A percentile compares a stretch with the other conserved stretches of the same genome.
These are phyloP conservation scores for Boeremia exigua DNA, from an alignment of 2,329 filamentous ascomycete species.

Conservation along the genomic window DNA sequence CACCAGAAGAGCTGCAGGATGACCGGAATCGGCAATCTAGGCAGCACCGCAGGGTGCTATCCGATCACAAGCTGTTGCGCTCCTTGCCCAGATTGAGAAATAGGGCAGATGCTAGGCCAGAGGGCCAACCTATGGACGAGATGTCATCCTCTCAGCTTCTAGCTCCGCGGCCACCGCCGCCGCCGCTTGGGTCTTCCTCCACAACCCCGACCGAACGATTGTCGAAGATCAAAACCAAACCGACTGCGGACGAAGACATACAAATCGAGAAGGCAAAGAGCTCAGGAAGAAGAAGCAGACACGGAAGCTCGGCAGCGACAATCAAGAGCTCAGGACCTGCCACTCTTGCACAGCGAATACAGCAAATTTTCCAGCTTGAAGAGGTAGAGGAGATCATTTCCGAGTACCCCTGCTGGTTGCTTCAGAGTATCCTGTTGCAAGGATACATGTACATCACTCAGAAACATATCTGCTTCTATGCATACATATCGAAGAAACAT, in stretches of 20 bases:
- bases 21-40: conserved; percentile 35
- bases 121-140: conserved; percentile 55
- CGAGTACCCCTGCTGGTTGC: conserved; percentile 91
- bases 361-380: conserved; percentile 72
- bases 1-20: conserved; percentile 22
- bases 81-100: conserved; percentile 66
- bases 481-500: conserved; percentile 92
- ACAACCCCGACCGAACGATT: conserved; percentile 17
- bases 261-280: conserved; percentile 30
- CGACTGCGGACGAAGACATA: conserved; percentile 29
- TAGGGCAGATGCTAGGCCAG: conserved; percentile 38
- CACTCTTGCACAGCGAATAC: conserved; percentile 72
- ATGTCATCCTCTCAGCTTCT: conserved; percentile 52
- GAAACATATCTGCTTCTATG: conserved; percentile 95
- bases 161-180: conserved; percentile 34
- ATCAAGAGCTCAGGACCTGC: conserved; percentile 51
- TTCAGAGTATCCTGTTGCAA: conserved; percentile 90
- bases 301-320: conserved; percentile 28
- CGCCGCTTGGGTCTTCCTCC: conserved; percentile 23
- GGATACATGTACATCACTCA: conserved; percentile 96
- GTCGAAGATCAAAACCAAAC: conserved; percentile 28
- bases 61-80: conserved; percentile 69
- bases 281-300: conserved; percentile 33
- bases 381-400: conserved; percentile 83
- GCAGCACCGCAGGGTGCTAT: conserved; percentile 64